Evolutionary conservation across 352 stramenopile genomes (phyloP).

Genomic region (Phytopythium chamaehyphon): DNA sequence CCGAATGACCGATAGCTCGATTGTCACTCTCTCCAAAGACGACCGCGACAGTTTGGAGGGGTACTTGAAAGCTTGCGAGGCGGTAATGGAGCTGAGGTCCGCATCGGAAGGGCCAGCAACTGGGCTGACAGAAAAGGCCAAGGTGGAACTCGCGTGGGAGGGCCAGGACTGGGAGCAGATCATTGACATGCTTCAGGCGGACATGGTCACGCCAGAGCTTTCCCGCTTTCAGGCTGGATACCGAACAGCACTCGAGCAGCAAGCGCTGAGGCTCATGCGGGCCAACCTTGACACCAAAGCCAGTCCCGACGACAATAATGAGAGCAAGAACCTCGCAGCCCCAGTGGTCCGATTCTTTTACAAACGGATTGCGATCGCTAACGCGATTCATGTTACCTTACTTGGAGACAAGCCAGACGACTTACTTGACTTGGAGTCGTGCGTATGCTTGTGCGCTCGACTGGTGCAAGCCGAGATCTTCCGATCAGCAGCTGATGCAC

Average conservation of each 20-base stretch:
- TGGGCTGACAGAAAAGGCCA: constrained; percentile 27
- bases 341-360: constrained; percentile 39
- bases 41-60: constrained; percentile 49
- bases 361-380: constrained; percentile 46
- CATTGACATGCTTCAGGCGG: constrained; percentile 35
- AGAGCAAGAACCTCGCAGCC: constrained; percentile 19
- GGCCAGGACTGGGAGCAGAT: constrained; percentile 44
- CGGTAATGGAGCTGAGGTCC: constrained; percentile 49
- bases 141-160: constrained; percentile 48
- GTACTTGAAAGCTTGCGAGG: constrained; percentile 67
- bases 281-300: constrained; percentile 15
- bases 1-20: not conserved
- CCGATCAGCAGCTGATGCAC: constrained; percentile 12
- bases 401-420: constrained; percentile 14
- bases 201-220: constrained; percentile 37
- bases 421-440: constrained; percentile 22
- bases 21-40: constrained; percentile 14
- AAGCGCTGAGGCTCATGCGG: constrained; percentile 40
- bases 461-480: constrained; percentile 57
- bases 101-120: constrained; percentile 24
- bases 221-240: constrained; percentile 27
- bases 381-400: constrained; percentile 29
- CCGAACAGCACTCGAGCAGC: constrained; percentile 38
- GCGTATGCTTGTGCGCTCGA: constrained; percentile 32
- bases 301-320: constrained; percentile 7